Percentiles rank a stretch among this genome's conserved stretches.
phyloP scores from a whole-genome alignment of 2,329 filamentous ascomycete species.

The Aschersonia sp. region DNA sequence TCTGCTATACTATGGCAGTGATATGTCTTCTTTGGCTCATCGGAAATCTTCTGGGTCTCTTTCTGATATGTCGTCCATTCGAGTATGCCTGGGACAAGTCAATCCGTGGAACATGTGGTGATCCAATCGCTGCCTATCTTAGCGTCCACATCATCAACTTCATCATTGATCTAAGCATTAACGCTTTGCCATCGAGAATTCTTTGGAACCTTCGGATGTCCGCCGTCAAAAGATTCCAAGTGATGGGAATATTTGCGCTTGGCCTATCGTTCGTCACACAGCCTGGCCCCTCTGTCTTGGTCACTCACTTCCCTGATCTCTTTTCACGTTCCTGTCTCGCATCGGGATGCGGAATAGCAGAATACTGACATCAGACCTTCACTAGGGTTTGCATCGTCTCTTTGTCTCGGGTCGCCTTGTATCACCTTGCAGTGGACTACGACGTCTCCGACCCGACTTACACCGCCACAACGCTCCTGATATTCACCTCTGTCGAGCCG shows the following conservation, averaged over 20 bases:
- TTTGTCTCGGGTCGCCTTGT: background rate
- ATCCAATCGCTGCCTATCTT: background rate
- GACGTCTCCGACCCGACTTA: background rate
- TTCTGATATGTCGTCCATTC: background rate
- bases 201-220: background rate
- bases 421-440: background rate
- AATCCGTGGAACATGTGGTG: background rate
- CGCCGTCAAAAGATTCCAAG: background rate
- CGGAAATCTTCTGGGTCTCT: background rate
- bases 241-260: background rate
- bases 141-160: background rate
- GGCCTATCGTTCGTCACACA: background rate
- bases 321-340: background rate
- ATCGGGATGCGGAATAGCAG: background rate
- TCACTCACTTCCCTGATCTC: background rate
- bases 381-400: background rate
- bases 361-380: background rate
- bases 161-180: background rate
- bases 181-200: background rate
- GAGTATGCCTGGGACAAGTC: background rate
- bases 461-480: background rate
- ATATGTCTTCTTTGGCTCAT: background rate
- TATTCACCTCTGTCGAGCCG: background rate
- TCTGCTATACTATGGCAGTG: background rate
- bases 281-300: background rate